Conservation (phyloP, 2,329 filamentous ascomycete species). For the Aureobasidium sp. region DNA sequence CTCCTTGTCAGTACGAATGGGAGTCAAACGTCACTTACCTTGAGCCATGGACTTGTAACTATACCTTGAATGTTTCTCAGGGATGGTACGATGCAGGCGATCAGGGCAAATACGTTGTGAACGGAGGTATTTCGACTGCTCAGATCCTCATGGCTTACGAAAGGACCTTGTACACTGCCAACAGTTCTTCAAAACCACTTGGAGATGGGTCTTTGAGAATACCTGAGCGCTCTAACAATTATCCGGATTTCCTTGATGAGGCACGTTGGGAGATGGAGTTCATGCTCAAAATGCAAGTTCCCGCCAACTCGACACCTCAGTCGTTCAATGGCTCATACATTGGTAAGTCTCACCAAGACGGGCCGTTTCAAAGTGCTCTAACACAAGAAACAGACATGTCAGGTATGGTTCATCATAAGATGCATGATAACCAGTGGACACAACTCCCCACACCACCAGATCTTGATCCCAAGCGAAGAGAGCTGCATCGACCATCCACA, state of each 20-base stretch:
- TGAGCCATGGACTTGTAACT: slow-evolving; percentile 19
- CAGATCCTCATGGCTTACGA: slow-evolving; percentile 18
- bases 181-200: neutral
- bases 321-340: slow-evolving; percentile 16
- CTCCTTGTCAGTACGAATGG: slow-evolving; percentile 16
- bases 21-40: slow-evolving; percentile 16
- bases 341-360: neutral
- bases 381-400: slow-evolving; percentile 11
- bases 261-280: slow-evolving; percentile 18
- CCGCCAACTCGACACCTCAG: slow-evolving; percentile 11
- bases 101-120: slow-evolving; percentile 18
- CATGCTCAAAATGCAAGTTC: slow-evolving; percentile 18
- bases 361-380: too few species aligned
- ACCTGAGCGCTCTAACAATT: slow-evolving; percentile 14
- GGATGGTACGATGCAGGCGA: slow-evolving; percentile 19
- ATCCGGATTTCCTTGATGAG: slow-evolving; percentile 18
- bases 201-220: slow-evolving; percentile 17
- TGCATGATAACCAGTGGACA: slow-evolving; percentile 19
- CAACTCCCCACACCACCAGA: slow-evolving; percentile 13
- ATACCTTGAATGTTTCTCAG: slow-evolving; percentile 16
- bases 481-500: slow-evolving; percentile 18
- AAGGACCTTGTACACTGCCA: neutral
- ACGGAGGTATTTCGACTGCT: slow-evolving; percentile 17
- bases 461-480: slow-evolving; percentile 16
- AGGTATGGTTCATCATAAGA: slow-evolving; percentile 17